phyloP scores from a whole-genome alignment of 352 stramenopile genomes.

The Pythium biforme region DNA sequence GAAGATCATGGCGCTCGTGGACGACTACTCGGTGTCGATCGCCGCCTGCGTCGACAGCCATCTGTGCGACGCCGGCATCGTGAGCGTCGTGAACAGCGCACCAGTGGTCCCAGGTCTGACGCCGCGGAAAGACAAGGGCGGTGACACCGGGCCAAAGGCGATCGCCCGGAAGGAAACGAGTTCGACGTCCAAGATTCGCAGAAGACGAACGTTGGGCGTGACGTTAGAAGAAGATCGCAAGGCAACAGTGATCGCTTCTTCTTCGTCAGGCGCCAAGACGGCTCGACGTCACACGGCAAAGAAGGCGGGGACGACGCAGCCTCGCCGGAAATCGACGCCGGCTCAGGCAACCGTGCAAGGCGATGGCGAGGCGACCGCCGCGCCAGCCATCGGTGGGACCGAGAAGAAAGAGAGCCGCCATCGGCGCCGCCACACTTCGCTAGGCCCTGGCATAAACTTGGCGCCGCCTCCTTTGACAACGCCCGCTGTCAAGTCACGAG shows the following conservation, averaged over 20 bases:
- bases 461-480: not conserved
- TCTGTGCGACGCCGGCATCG: constrained; percentile 36
- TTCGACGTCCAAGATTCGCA: constrained; percentile 3
- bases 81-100: constrained; percentile 6
- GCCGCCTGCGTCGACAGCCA: constrained; percentile 36
- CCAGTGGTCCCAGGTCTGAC: not conserved
- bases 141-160: not conserved
- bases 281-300: not conserved
- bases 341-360: not conserved
- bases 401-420: not conserved
- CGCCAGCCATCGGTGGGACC: not conserved
- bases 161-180: constrained; percentile 5
- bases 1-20: constrained; percentile 26
- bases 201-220: not conserved
- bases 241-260: not conserved
- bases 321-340: constrained; percentile 27
- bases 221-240: constrained; percentile 13
- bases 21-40: constrained; percentile 39
- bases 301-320: not conserved
- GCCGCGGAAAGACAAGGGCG: constrained; percentile 5
- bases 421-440: not conserved
- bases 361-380: not conserved
- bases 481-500: not conserved
- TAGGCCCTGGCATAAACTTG: not conserved
- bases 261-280: not conserved